Percentiles rank a stretch among this genome's conserved stretches.
Conservation (phyloP, 2,329 filamentous ascomycete genomes). For the Aurifilum marmelostoma region DNA sequence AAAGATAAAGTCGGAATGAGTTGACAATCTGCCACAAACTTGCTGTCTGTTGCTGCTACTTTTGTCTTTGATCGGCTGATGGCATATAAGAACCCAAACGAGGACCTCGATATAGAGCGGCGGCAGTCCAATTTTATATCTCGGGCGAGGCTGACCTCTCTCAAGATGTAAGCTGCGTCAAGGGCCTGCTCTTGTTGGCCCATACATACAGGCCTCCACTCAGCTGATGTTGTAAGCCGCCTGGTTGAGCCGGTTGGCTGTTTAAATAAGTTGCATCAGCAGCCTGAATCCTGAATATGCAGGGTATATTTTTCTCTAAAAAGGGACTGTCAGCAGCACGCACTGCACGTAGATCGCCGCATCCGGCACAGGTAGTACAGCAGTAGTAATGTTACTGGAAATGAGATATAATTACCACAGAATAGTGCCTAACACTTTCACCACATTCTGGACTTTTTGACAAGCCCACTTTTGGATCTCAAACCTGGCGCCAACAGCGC, state of each 20-base stretch:
- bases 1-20: background rate
- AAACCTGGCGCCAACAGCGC: background rate
- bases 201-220: background rate
- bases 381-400: background rate
- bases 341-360: background rate
- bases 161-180: background rate
- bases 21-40: background rate
- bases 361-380: background rate
- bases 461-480: too few relatives aligned
- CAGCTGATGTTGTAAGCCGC: constrained; percentile 2
- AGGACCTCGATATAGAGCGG: background rate
- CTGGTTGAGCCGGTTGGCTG: background rate
- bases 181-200: background rate
- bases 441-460: too few relatives aligned
- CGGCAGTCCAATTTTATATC: background rate
- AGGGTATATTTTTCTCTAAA: background rate
- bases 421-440: background rate
- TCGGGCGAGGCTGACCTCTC: background rate
- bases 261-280: background rate
- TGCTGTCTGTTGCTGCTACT: background rate
- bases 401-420: background rate
- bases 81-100: background rate
- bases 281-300: background rate
- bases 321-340: background rate
- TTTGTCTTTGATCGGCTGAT: background rate